These are phyloP conservation scores for Penicillium steckii DNA, from an alignment of 495 filamentous ascomycete species.

Conservation along the genomic window DNA sequence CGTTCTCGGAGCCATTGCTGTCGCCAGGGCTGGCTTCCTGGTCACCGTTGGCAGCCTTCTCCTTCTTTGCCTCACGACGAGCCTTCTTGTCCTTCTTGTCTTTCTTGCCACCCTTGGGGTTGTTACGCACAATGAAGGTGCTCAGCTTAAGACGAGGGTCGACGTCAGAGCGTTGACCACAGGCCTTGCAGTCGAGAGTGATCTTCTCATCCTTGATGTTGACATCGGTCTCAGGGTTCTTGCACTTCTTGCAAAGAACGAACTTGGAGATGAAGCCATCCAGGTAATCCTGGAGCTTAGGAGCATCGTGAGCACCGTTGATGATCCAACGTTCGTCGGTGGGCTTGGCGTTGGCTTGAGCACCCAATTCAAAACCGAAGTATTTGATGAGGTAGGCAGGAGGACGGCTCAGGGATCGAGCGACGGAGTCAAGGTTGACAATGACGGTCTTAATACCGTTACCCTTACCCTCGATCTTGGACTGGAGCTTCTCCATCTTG, in stretches of 20 bases:
- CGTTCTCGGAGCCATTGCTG: slow-evolving; percentile 68
- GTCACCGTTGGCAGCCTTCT: slow-evolving; percentile 64
- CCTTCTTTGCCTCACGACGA: slow-evolving; percentile 72
- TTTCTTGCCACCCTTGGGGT: slow-evolving; percentile 92
- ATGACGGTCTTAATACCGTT: slow-evolving; percentile 96
- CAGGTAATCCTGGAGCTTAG: slow-evolving; percentile 96
- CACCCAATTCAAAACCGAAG: slow-evolving; percentile 97
- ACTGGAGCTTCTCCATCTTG: slow-evolving; percentile 98
- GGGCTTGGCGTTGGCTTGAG: slow-evolving; percentile 96
- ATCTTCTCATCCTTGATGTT: slow-evolving; percentile 90
- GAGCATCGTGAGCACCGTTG: slow-evolving; percentile 94
- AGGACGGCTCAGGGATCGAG: slow-evolving; percentile 86
- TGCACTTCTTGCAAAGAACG: slow-evolving; percentile 98
- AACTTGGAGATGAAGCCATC: slow-evolving; percentile 98
- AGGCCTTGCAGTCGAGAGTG: slow-evolving; percentile 95
- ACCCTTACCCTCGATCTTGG: slow-evolving; percentile 99
- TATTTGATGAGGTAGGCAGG: slow-evolving; percentile 98
- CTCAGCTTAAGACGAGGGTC: slow-evolving; percentile 93
- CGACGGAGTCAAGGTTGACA: slow-evolving; percentile 95
- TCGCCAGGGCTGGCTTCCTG: slow-evolving; percentile 67
- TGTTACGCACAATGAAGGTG: slow-evolving; percentile 95
- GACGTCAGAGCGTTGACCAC: slow-evolving; percentile 86
- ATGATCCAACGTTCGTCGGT: slow-evolving; percentile 99
- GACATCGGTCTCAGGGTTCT: slow-evolving; percentile 97
- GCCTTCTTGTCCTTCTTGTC: slow-evolving; percentile 88